These are phyloP conservation scores for Rhododendron ovatum DNA, from an alignment of 148 eudicot species.

Conservation along the genomic window DNA sequence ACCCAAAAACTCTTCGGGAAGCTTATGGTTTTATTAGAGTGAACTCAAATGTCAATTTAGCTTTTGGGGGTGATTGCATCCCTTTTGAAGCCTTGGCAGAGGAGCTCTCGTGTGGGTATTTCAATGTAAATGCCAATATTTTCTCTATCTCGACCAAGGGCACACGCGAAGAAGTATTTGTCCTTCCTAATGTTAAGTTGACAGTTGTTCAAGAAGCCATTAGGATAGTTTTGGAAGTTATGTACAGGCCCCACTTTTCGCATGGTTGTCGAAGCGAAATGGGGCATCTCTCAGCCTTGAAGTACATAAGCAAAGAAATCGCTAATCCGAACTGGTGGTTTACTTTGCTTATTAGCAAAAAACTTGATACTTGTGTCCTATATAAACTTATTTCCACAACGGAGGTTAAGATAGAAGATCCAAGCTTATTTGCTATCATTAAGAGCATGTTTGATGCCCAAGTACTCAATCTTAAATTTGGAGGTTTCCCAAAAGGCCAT, in stretches of 20 bases:
- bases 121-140: constrained; percentile 51
- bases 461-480: constrained; percentile 87
- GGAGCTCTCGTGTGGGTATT: constrained; percentile 55
- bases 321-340: constrained; percentile 84
- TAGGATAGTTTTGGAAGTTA: constrained; percentile 79
- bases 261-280: constrained; percentile 86
- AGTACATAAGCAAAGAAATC: constrained; percentile 69
- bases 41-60: constrained; percentile 53
- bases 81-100: constrained; percentile 65
- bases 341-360: constrained; percentile 52
- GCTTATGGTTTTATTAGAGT: constrained; percentile 73
- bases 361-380: constrained; percentile 48
- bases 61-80: constrained; percentile 25
- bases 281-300: constrained; percentile 75
- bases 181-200: constrained; percentile 65
- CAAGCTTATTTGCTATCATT: constrained; percentile 40
- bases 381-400: constrained; percentile 45
- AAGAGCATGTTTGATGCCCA: constrained; percentile 60
- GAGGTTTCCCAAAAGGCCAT: constrained; percentile 81
- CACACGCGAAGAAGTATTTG: constrained; percentile 47
- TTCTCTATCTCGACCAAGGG: constrained; percentile 59
- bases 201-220: constrained; percentile 84
- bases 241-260: constrained; percentile 79
- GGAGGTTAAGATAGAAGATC: constrained; percentile 63
- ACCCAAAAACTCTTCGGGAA: constrained; percentile 70